A percentile compares a stretch with the other conserved stretches of the same genome.
Conservation (phyloP, 1,284 basidiomycete genomes). For the Ceraceosorus guamensis region DNA sequence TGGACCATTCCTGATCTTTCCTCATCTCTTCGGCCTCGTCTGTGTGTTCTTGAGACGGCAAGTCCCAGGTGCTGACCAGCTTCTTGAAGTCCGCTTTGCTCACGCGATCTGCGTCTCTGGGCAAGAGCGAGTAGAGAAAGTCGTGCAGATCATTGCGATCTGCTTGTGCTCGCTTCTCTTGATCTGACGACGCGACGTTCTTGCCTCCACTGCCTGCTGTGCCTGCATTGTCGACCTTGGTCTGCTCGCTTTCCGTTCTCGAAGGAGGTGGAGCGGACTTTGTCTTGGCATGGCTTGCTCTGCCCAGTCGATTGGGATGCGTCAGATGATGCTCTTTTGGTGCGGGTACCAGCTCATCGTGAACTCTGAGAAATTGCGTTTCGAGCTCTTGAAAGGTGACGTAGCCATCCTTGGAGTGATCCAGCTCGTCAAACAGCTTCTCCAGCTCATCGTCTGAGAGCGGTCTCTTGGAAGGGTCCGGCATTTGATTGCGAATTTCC, state of each 20-base stretch:
- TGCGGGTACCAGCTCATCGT: conserved; percentile 7
- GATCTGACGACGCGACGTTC: not conserved
- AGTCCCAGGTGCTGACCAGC: conserved; percentile 2
- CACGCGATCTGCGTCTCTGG: not conserved
- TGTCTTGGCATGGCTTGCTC: too few species aligned
- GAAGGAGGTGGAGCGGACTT: too few species aligned
- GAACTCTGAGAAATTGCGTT: conserved; percentile 1
- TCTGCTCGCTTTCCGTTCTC: not conserved
- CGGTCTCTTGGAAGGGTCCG: not conserved
- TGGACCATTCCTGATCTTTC: conserved; percentile 1
- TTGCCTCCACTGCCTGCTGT: not conserved
- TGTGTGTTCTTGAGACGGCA: conserved; percentile 9
- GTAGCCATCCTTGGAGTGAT: conserved; percentile 3
- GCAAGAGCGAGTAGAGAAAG: conserved; percentile 9
- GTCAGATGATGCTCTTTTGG: conserved; percentile 2
- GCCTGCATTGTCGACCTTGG: not conserved
- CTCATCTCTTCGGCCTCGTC: not conserved
- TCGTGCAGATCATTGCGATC: conserved; percentile 2
- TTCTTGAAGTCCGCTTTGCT: not conserved
- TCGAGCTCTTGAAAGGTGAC: conserved; percentile 11
- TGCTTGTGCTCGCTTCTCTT: not conserved
- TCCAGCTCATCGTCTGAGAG: conserved; percentile 9
- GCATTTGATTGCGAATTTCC: too few species aligned
- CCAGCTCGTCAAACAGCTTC: conserved; percentile 7
- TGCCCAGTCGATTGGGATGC: not conserved